These are phyloP conservation scores for Spirogloea muscicola DNA, from an alignment of 139 green algal species.

Conservation along the genomic window DNA sequence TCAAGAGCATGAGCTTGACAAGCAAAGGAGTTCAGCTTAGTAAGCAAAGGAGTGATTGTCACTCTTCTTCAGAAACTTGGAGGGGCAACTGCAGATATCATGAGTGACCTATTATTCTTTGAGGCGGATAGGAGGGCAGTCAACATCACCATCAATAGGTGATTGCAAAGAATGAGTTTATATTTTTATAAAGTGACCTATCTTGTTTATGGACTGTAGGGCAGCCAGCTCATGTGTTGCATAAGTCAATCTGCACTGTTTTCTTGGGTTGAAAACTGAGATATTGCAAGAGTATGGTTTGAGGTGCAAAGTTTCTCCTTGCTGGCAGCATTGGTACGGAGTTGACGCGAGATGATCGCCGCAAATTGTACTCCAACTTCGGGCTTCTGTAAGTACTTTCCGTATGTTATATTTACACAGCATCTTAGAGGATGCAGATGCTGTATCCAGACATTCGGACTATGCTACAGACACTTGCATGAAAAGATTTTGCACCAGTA, in stretches of 20 bases:
- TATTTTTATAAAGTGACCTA: no score
- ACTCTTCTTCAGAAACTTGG: conserved; percentile 61
- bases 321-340: conserved; percentile 85
- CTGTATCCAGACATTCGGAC: no score
- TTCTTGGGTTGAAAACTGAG: no score
- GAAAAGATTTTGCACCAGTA: no score
- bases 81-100: conserved; percentile 82
- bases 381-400: conserved; percentile 91
- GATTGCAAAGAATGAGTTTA: no score
- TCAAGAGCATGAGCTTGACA: neutral
- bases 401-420: neutral
- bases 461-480: no score
- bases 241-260: no score
- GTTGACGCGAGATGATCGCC: conserved; percentile 90
- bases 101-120: conserved; percentile 90
- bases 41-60: neutral
- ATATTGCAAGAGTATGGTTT: no score
- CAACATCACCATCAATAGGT: conserved; percentile 97
- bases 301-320: neutral
- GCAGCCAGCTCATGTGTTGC: no score
- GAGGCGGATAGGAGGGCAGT: conserved; percentile 94
- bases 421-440: no score
- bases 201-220: no score
- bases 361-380: conserved; percentile 93
- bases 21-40: neutral